Evolutionary conservation across 1,284 basidiomycete genomes (phyloP).

Genomic region (Leccinum huronense): DNA sequence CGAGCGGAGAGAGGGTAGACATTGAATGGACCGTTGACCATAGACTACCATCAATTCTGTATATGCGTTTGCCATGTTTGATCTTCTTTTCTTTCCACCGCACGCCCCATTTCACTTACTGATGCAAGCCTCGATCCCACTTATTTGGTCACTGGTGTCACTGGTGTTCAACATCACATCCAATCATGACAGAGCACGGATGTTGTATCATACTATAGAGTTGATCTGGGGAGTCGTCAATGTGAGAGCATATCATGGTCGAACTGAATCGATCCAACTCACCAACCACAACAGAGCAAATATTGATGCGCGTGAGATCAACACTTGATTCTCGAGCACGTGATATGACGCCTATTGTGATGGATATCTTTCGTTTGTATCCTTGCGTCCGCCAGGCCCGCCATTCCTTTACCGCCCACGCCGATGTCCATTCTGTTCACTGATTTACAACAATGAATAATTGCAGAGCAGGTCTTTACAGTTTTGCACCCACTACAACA

Average conservation of each 20-base stretch:
- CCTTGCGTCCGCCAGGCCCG: background rate
- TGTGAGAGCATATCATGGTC: background rate
- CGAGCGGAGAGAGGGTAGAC: constrained; percentile 4
- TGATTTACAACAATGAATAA: constrained; percentile 20
- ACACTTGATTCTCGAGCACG: constrained; percentile 26
- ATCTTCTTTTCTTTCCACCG: constrained; percentile 6
- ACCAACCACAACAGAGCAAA: background rate
- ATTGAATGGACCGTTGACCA: constrained; percentile 11
- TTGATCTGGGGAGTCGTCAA: background rate
- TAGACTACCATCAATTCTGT: constrained; percentile 32
- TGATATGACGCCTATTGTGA: constrained; percentile 20
- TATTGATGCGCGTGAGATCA: background rate
- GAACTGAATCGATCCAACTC: background rate
- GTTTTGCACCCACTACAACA: constrained; percentile 20
- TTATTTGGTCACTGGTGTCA: background rate
- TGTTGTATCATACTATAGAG: background rate
- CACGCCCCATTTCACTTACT: constrained; percentile 7
- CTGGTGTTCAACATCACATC: background rate
- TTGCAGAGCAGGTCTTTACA: constrained; percentile 31
- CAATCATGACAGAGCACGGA: background rate
- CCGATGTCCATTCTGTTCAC: constrained; percentile 5
- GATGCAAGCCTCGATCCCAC: background rate
- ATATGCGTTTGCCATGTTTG: constrained; percentile 17
- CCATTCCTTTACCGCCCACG: background rate
- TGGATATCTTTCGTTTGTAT: constrained; percentile 3